Evolutionary conservation across 2,329 filamentous ascomycete genomes (phyloP).

Genomic region (Xylaria sp.): DNA sequence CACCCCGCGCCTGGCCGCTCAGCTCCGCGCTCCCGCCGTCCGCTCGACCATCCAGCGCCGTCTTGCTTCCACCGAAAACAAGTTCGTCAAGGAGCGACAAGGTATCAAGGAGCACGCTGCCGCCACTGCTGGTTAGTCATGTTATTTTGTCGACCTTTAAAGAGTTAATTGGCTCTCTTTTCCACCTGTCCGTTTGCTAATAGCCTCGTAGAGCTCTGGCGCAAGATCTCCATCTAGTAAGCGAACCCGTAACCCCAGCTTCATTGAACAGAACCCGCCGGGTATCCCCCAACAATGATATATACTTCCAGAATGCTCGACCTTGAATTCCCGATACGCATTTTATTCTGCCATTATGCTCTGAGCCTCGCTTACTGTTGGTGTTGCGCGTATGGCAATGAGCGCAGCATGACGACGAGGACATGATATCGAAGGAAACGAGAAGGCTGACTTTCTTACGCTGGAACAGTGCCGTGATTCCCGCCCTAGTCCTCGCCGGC

Average conservation of each 20-base stretch:
- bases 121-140: slow-evolving; percentile 80
- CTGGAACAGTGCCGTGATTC: slow-evolving; percentile 74
- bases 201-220: slow-evolving; percentile 80
- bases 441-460: slow-evolving; percentile 17
- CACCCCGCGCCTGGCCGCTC: slow-evolving; percentile 71
- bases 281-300: slow-evolving; percentile 7
- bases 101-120: slow-evolving; percentile 92
- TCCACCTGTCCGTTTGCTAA: slow-evolving; percentile 49
- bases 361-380: neutral
- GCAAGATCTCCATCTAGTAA: slow-evolving; percentile 96
- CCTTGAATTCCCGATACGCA: neutral
- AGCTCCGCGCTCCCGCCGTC: slow-evolving; percentile 65
- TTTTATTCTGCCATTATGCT: neutral
- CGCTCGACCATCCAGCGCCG: slow-evolving; percentile 74
- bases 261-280: slow-evolving; percentile 5
- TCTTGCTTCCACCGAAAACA: slow-evolving; percentile 84
- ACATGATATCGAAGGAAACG: slow-evolving; percentile 12
- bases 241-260: slow-evolving; percentile 55
- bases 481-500: slow-evolving; percentile 75
- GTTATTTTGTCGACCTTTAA: too few species aligned
- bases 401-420: slow-evolving; percentile 6
- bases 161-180: slow-evolving; percentile 23
- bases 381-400: neutral
- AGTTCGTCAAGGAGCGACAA: slow-evolving; percentile 91
- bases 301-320: neutral